Base-by-base conservation (phyloP, 2,329 filamentous ascomycete genomes). In the Exophiala viscosa region DNA sequence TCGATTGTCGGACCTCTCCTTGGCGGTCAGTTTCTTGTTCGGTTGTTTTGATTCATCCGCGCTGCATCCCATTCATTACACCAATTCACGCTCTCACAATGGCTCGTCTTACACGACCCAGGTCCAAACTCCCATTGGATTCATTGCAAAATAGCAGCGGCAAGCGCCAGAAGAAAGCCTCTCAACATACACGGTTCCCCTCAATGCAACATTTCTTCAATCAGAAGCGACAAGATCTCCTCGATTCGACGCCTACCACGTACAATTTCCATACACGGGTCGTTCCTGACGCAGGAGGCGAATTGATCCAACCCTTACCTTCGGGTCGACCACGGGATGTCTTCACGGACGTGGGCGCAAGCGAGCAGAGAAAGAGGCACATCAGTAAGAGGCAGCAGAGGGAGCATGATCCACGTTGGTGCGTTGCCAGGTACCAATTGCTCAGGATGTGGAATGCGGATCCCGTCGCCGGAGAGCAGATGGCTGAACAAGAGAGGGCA, bases 161-260 rank as follows among this genome's bases (percentile, higher is more conserved):
- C 39, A 43, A 14, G 20, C n/a, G 31, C 14, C 14, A 10, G n/a
- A 23, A 33, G 15, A 39, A n/a, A n/a, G 31, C 23, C 18, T 36
- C 45, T 13, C 40, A 49, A 17, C 41, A 50, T 42, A 17, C 45
- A 15, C 45, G 18, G 17, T 45, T 45, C 35, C 6, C 14, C 6
- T 40, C 40, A 6, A 40, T 49, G 14, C 13, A 49, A 41, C 40
- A 45, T n/a, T 50, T 54, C 35, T 54, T 50, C 51, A 46, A 54
- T 20, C 18, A 39, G n/a, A 45, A 46, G 36, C 28, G 47, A 50
- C 47, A 15, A 13, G 15, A 40, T 18, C 35, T 40, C 13, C 17
- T 40, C 38, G 14, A 34, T 23, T 41, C 39, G 15, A 14, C 20
- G n/a, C 34, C 40, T 13, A 9, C 9, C 17, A 33, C 14, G n/a